Evolutionary conservation across 805 yeast species (phyloP), one percentile per base, ranked within the genome.

Genomic region (Lachancea cidri): DNA sequence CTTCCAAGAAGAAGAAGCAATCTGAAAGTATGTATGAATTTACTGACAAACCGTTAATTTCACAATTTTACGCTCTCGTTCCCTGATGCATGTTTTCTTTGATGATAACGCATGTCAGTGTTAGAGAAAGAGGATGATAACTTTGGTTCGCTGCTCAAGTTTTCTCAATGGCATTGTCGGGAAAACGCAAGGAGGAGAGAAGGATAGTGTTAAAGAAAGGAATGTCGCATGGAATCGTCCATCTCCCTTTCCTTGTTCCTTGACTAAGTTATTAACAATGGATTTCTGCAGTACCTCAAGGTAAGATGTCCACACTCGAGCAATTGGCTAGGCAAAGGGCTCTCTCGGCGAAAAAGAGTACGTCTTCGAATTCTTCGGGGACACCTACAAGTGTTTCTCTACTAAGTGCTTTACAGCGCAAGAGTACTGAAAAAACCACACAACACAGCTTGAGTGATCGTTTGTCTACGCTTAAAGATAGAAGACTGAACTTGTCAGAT

Each of bases 11-110:
- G 43, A 58, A 53, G 42, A 58, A 57, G 39, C 14, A 43, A 17
- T 18, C 43, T 19, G 66, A 67, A 65, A 72, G 79, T 74, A 74
- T 60, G 80, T 74, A 69, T 65, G 16, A 4, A 15, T 7, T 24
- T 41, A 17, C n/a, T 11, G 18, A 29, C 25, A 15, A 35, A 33
- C 17, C 36, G 33, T 18, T n/a, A 27, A 36, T 34, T 17, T n/a
- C 25, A 29, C 18, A 19, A 34, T 39, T 33, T 33, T 39, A 34
- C 42, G 34, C 37, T 33, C 37, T 25, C 29, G 35, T 33, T 38
- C 36, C 17, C 35, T 31, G 27, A 17, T 32, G 18, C 34, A 22
- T 22, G 27, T 22, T 22, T 22, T 22, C 27, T 22, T 7, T 22
- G 27, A 22, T 11, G 27, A 22, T 22, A n/a, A 22, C 27, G 11